phyloP scores from a whole-genome alignment of 2,329 filamentous ascomycete genomes.

The Phialophora tarda region DNA sequence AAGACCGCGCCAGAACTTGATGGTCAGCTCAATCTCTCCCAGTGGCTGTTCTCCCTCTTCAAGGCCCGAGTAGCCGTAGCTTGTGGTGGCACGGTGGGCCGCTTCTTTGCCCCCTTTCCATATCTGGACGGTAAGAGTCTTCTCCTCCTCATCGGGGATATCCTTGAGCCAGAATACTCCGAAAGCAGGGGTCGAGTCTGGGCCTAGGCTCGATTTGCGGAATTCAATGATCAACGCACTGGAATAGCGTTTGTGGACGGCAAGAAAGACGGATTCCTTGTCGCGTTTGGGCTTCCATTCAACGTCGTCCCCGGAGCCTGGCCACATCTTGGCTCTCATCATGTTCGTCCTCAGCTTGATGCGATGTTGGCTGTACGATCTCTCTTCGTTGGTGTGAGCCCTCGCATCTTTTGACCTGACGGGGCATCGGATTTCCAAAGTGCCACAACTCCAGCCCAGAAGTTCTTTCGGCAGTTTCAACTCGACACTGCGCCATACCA shows the following conservation, averaged over 20 bases:
- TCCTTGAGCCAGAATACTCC: slow-evolving; percentile 55
- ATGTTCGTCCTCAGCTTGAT: slow-evolving; percentile 67
- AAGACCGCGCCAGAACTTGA: slow-evolving; percentile 67
- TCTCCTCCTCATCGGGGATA: slow-evolving; percentile 70
- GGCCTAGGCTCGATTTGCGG: slow-evolving; percentile 39
- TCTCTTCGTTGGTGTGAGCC: slow-evolving; percentile 57
- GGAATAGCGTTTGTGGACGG: slow-evolving; percentile 42
- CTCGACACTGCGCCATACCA: slow-evolving; percentile 74
- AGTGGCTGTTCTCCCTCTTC: slow-evolving; percentile 63
- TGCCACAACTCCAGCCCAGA: slow-evolving; percentile 74
- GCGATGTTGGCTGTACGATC: slow-evolving; percentile 58
- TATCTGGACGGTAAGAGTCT: slow-evolving; percentile 63
- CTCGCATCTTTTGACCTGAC: slow-evolving; percentile 50
- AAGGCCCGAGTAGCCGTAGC: slow-evolving; percentile 51
- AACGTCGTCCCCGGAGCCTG: slow-evolving; percentile 69
- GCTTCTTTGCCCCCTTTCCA: slow-evolving; percentile 65
- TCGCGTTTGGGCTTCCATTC: slow-evolving; percentile 38
- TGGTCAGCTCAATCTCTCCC: slow-evolving; percentile 62
- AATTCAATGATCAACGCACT: slow-evolving; percentile 42
- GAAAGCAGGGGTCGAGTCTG: slow-evolving; percentile 42
- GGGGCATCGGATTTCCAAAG: slow-evolving; percentile 65
- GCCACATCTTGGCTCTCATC: slow-evolving; percentile 65
- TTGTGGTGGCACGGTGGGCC: slow-evolving; percentile 48
- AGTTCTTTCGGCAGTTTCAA: slow-evolving; percentile 64
- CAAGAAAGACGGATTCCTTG: slow-evolving; percentile 39